Evolutionary conservation across 2,329 filamentous ascomycete species (phyloP), one percentile per base, ranked within the genome.

Genomic region (Colletotrichum trifolii): DNA sequence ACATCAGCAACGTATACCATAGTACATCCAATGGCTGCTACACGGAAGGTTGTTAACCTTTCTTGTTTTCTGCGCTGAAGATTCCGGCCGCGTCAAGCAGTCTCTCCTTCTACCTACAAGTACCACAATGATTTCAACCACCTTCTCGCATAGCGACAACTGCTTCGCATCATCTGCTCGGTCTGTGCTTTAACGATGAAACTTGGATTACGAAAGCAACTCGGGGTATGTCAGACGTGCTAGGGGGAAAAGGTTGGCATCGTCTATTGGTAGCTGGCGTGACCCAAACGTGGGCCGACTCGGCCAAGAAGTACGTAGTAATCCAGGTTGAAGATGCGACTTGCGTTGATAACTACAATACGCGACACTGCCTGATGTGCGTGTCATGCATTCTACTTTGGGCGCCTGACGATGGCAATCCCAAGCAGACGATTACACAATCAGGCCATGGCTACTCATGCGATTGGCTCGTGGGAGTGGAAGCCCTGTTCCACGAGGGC

Each of bases 311-410:
- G 25, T 33, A 34, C n/a, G 53, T 33, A 40, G 38, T 3, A 25
- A 25, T 25, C 25, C 38, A 13, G 38, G 38, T 40, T 40, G 38
- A 9, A 45, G 42, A 8, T 45, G 7, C 10, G 11, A 57, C 11
- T 47, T 45, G 40, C 33, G 35, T 34, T 39, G 54, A 58, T 34
- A 52, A 40, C 43, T 8, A 45, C 46, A 52, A 46, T 45, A 50
- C 39, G n/a, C 13, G 46, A 58, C 35, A 36, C 55, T 40, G 35
- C 55, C 55, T 25, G 25, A n/a, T 62, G 60, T 58, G 54, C 60
- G 54, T 53, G 60, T 63, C 47, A 58, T 58, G 54, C 34, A 63
- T 45, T 17, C 9, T 34, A 12, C 13, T 25, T 35, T 25, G 49
- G 17, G 40, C 13, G 7, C 25, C 12, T 33, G 47, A 34, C 12